Conservation (phyloP, 768 basidiomycete species). For the Naganishia antarctica region DNA sequence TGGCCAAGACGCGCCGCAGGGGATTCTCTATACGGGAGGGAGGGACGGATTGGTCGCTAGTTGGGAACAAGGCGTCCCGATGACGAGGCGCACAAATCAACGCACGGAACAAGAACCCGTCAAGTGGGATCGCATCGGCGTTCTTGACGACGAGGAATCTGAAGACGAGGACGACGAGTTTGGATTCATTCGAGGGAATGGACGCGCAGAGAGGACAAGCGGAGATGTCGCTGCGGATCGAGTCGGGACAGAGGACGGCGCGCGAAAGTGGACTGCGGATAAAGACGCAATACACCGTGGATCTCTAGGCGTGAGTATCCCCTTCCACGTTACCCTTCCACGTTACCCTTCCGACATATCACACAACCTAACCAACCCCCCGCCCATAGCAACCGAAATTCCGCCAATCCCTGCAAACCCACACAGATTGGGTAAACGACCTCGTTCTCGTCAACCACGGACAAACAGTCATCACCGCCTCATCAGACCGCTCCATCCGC, state of each 20-base stretch:
- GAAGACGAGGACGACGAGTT: constrained; percentile 53
- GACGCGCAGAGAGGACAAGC: background rate
- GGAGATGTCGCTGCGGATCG: background rate
- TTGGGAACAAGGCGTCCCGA: constrained; percentile 74
- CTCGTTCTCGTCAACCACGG: constrained; percentile 84
- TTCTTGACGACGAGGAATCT: constrained; percentile 61
- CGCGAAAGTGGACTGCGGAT: too few relatives aligned
- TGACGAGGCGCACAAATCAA: constrained; percentile 53
- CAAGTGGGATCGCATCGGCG: constrained; percentile 56
- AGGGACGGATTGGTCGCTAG: constrained; percentile 80
- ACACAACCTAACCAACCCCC: background rate
- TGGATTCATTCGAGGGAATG: constrained; percentile 27
- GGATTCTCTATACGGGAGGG: constrained; percentile 84
- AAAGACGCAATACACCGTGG: too few relatives aligned
- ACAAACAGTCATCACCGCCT: constrained; percentile 88
- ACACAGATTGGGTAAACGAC: constrained; percentile 96
- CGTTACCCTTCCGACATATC: too few relatives aligned
- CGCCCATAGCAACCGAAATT: constrained; percentile 52
- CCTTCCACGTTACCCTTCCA: background rate
- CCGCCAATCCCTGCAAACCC: constrained; percentile 80
- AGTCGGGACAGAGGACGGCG: background rate
- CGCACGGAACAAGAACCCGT: constrained; percentile 35
- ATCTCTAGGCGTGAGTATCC: background rate
- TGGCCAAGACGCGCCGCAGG: constrained; percentile 64
- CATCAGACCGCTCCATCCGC: constrained; percentile 90